phyloP scores from a whole-genome alignment of 2,329 filamentous ascomycete species.

The Fusarium sp. region DNA sequence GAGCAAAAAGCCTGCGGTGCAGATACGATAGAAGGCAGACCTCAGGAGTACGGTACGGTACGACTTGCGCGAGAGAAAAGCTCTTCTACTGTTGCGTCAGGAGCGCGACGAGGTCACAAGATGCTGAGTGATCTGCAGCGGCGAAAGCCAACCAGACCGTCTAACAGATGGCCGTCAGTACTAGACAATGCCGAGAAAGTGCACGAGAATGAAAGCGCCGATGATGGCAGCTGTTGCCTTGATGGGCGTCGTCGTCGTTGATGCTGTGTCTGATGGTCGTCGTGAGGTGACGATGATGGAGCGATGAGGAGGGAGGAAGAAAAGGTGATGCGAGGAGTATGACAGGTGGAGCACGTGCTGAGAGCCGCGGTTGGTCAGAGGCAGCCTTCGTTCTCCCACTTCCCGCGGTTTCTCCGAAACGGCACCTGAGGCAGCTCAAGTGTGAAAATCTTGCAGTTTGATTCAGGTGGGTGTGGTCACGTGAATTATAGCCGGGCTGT shows the following conservation, averaged over 20 bases:
- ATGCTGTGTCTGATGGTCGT: slow-evolving; percentile 27
- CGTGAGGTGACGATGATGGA: slow-evolving; percentile 34
- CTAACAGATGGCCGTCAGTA: slow-evolving; percentile 31
- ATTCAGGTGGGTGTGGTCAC: neutral
- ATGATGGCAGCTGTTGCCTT: slow-evolving; percentile 19
- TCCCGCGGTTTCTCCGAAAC: slow-evolving; percentile 28
- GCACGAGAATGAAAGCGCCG: slow-evolving; percentile 25
- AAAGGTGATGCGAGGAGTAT: slow-evolving; percentile 24
- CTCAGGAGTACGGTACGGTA: slow-evolving; percentile 43
- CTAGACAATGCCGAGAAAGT: slow-evolving; percentile 23
- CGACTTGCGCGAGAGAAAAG: slow-evolving; percentile 41
- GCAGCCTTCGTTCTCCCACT: slow-evolving; percentile 2
- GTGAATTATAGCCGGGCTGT: neutral
- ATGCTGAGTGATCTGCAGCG: slow-evolving; percentile 30
- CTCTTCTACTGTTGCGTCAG: slow-evolving; percentile 46
- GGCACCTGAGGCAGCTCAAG: neutral
- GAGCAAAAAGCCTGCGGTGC: slow-evolving; percentile 29
- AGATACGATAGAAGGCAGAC: slow-evolving; percentile 42
- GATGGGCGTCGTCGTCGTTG: slow-evolving; percentile 32
- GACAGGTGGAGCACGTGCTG: slow-evolving; percentile 39
- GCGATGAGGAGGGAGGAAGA: slow-evolving; percentile 23
- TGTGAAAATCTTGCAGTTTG: slow-evolving; percentile 8
- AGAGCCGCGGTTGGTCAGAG: slow-evolving; percentile 21
- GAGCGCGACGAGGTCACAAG: slow-evolving; percentile 44
- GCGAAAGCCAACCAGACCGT: slow-evolving; percentile 28